A percentile compares a stretch with the other conserved stretches of the same genome.
Evolutionary conservation across 2,329 filamentous ascomycete genomes (phyloP).

Genomic region (Leptographium radiaticola): DNA sequence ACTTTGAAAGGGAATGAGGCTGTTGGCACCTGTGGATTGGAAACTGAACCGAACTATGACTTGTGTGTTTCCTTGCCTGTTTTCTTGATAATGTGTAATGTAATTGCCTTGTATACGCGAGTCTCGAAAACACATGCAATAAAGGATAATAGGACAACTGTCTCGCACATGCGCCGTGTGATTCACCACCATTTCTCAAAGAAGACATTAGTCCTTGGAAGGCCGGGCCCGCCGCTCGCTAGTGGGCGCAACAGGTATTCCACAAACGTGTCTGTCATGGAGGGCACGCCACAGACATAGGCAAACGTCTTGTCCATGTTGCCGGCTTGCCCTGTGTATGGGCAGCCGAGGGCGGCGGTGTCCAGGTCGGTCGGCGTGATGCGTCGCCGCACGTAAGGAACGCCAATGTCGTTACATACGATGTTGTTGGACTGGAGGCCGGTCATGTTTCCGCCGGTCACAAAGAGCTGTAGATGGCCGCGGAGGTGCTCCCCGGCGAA

Average conservation of each 20-base stretch:
- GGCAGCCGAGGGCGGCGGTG: conserved; percentile 20
- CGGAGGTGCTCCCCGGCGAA: conserved; percentile 24
- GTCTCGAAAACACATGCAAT: neutral
- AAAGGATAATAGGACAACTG: neutral
- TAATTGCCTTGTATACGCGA: neutral
- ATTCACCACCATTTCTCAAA: conserved; percentile 26
- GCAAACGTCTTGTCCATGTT: conserved; percentile 18
- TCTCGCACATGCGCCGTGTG: neutral
- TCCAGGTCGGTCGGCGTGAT: conserved; percentile 29
- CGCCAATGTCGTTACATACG: conserved; percentile 10
- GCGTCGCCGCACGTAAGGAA: conserved; percentile 24
- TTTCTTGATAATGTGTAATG: neutral
- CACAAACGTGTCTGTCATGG: conserved; percentile 57
- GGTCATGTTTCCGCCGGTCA: conserved; percentile 17
- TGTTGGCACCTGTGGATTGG: neutral
- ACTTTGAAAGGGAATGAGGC: too few species aligned
- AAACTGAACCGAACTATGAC: neutral
- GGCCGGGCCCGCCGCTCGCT: conserved; percentile 10
- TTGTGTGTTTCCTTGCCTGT: neutral
- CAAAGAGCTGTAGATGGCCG: conserved; percentile 32
- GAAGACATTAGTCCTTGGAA: conserved; percentile 18
- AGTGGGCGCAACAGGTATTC: conserved; percentile 24
- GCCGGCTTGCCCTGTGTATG: neutral
- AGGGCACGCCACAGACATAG: conserved; percentile 55
- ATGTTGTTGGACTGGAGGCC: conserved; percentile 8